Percentiles rank a stretch among this genome's conserved stretches.
Conservation (phyloP, 164 flowering plant species). For the Chloranthus sessilifolius region DNA sequence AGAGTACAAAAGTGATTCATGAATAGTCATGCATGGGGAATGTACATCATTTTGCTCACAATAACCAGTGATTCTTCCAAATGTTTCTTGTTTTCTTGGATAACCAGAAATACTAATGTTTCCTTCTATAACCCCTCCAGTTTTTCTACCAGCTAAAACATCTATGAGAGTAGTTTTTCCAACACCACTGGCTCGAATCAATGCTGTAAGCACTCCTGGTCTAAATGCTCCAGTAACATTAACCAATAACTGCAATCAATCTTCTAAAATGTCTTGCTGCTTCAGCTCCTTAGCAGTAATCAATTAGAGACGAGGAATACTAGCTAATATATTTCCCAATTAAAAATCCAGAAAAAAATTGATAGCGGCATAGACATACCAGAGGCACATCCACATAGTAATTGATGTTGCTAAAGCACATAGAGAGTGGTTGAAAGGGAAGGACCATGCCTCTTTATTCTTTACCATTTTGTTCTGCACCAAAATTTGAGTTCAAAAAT, state of each 20-base stretch:
- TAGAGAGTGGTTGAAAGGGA: constrained; percentile 90
- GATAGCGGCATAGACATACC: constrained; percentile 37
- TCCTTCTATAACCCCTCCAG: constrained; percentile 92
- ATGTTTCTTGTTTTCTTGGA: constrained; percentile 93
- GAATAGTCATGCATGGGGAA: constrained; percentile 92
- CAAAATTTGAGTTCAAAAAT: constrained; percentile 4
- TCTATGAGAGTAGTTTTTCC: constrained; percentile 99
- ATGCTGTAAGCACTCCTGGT: constrained; percentile 94
- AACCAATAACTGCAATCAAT: constrained; percentile 68
- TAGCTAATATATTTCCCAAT: background rate
- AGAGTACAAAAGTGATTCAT: constrained; percentile 86
- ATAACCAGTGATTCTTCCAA: constrained; percentile 95
- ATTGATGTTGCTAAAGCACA: constrained; percentile 89
- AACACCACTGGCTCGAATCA: constrained; percentile 98
- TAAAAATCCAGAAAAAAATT: background rate
- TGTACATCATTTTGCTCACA: constrained; percentile 98
- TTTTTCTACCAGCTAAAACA: constrained; percentile 96
- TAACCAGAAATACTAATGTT: constrained; percentile 72
- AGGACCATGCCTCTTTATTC: constrained; percentile 89
- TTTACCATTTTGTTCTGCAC: constrained; percentile 46
- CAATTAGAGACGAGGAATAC: constrained; percentile 8
- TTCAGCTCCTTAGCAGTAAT: constrained; percentile 61
- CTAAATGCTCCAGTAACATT: constrained; percentile 94
- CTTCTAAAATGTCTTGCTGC: constrained; percentile 81
- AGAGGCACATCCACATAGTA: constrained; percentile 85